Base-by-base conservation (phyloP, 2,329 filamentous ascomycete species). In the Waltergamsia citrina region DNA sequence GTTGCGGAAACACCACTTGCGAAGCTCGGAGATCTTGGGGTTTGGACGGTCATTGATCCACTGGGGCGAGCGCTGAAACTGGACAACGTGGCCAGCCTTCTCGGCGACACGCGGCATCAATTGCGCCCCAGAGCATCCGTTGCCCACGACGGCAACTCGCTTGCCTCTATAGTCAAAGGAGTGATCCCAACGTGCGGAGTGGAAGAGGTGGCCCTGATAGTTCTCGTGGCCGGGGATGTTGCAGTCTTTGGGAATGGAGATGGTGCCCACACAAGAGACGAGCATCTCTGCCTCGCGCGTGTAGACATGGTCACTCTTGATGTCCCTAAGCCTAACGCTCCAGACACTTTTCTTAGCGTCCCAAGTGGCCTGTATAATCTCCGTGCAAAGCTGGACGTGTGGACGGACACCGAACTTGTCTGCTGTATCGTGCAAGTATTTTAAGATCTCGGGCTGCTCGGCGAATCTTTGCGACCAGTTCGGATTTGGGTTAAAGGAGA, bases 401-500 rank as follows among this genome's bases (percentile, higher is more conserved):
- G 34, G 36, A 22, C 47, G 44, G 7, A 50, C 22, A 14, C 46
- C 41, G 14, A 47, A 48, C 33, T 32, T 32, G 20, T 32, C 30
- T 7, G 23, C 30, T 3, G 30, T 32, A 14, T 43, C 30, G 17
- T 45, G 36, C 30, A 45, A 39, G 9, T 46, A 56, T 21, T 52
- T 28, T 1, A 54, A 40, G 27, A 62, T 62, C 40, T 62, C 59
- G 2, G 41, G 30, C 33, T 56, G 53, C 6, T 54, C 48, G 15
- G 48, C 50, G 17, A 54, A 49, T 33, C 53, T 45, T 33, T 52
- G 48, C 9, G 51, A 51, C 57, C 59, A 62, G 29, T 60, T 39
- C 0, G 57, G 56, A 19, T 63, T 63, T 9, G 53, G 43, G 14
- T 53, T 57, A 43, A 62, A 63, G 24, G 54, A 59, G 46, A 59